Base-by-base conservation (phyloP, 2,329 filamentous ascomycete genomes). In the Xylaria sp. region DNA sequence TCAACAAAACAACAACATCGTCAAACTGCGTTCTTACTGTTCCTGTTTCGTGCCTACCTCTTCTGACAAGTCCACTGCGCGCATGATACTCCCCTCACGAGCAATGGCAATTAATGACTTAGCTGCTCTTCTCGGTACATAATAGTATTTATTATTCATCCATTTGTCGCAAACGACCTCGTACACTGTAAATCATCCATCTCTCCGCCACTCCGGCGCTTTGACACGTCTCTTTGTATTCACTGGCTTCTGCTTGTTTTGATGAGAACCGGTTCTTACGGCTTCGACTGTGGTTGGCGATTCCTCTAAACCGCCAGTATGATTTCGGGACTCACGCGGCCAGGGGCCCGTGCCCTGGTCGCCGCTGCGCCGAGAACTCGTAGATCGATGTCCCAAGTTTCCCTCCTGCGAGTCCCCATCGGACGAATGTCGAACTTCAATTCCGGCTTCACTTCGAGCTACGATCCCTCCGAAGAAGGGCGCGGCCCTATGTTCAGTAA, bases 401-500 rank as follows among this genome's bases (percentile, higher is more conserved):
- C 67, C 44, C 51, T 64, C 30, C 62, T 68, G 8, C 68, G 62
- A 39, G 66, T 69, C 18, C 65, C 71, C 30, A 70, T 75, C 7
- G 74, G 78, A 59, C 76, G 80, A 49, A 76, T 75, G 16, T 70
- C 76, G 11, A 79, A 82, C 69, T 79, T 85, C 69, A 81, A 79
- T 67, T 81, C 82, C 1, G 82, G 83, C 55, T 86, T 82, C 67
- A 82, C 79, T n/a, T 80, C 78, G 59, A 83, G 72, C 69, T 86
- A 86, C 74, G 83, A 86, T 61, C 83, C 83, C 8, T 73, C 73
- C 37, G 71, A 77, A 57, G 81, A 84, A 18, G 79, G 80, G 37
- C 78, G 82, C 7, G 83, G 83, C 2, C 83, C 83, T 46, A 85
- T 86, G 79, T 85, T 85, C 70, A 79, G 73, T 62, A 63, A 83